These are phyloP conservation scores for Monosporascus sp. DNA, from an alignment of 2,329 filamentous ascomycete species.

Conservation along the genomic window DNA sequence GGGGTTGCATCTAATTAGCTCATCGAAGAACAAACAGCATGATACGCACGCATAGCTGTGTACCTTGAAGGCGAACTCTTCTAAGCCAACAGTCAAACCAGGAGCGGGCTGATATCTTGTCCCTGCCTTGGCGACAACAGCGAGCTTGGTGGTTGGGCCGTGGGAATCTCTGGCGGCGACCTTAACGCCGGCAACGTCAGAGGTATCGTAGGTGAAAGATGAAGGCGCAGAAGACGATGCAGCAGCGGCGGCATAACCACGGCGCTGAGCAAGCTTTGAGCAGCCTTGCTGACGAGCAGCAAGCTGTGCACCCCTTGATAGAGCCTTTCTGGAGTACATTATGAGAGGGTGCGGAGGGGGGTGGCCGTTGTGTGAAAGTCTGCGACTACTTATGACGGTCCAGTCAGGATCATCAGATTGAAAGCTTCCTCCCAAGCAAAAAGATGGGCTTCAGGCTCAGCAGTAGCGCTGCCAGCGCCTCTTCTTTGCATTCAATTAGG, in stretches of 20 bases:
- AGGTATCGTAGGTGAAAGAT: constrained; percentile 80
- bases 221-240: constrained; percentile 48
- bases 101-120: constrained; percentile 88
- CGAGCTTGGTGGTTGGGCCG: constrained; percentile 84
- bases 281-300: constrained; percentile 52
- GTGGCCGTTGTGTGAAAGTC: constrained; percentile 45
- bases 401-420: constrained; percentile 1
- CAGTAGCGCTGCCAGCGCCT: neutral
- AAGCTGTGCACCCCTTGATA: constrained; percentile 54
- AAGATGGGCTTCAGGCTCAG: constrained; percentile 20
- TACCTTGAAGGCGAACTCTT: constrained; percentile 98
- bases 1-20: constrained; percentile 42
- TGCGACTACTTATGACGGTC: constrained; percentile 20
- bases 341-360: constrained; percentile 50
- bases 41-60: constrained; percentile 15
- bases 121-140: constrained; percentile 88
- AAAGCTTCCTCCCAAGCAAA: constrained; percentile 20
- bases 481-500: neutral
- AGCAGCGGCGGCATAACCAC: constrained; percentile 54
- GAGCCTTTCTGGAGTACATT: constrained; percentile 58
- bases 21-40: constrained; percentile 11
- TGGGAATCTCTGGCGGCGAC: constrained; percentile 84
- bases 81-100: constrained; percentile 82
- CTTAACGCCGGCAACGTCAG: constrained; percentile 84
- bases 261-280: constrained; percentile 45